A percentile compares a stretch with the other conserved stretches of the same genome.
phyloP scores from a whole-genome alignment of 805 yeast genomes.

The Saturnispora quitensis region DNA sequence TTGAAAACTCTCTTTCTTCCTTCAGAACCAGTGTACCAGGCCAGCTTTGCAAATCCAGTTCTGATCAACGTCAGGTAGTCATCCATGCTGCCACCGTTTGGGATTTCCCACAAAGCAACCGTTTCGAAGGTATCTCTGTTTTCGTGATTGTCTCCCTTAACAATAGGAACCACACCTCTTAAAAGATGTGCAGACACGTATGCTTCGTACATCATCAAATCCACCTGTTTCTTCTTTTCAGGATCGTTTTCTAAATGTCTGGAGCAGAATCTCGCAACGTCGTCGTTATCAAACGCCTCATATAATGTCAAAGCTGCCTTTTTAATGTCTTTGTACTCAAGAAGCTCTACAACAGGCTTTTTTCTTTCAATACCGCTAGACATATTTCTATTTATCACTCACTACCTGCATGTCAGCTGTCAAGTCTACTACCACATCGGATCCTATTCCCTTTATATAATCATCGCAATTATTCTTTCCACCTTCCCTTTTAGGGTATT shows the following conservation, averaged over 20 bases:
- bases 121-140: constrained; percentile 35
- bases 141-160: constrained; percentile 35
- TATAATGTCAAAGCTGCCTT: constrained; percentile 30
- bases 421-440: background rate
- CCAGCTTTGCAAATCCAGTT: constrained; percentile 44
- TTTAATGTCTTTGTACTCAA: constrained; percentile 22
- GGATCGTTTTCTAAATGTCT: constrained; percentile 29
- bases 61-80: constrained; percentile 39
- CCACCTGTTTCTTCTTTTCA: constrained; percentile 25
- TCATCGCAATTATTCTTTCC: background rate
- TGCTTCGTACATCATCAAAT: constrained; percentile 38
- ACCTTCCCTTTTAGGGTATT: constrained; percentile 3
- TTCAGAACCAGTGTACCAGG: constrained; percentile 38
- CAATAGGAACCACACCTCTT: constrained; percentile 41
- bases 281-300: constrained; percentile 28
- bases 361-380: background rate
- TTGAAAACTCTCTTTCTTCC: constrained; percentile 42
- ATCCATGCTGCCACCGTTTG: constrained; percentile 36
- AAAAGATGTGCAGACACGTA: constrained; percentile 42
- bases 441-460: background rate
- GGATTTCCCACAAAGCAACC: constrained; percentile 46
- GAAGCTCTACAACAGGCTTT: constrained; percentile 21
- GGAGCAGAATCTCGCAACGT: constrained; percentile 26
- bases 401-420: background rate
- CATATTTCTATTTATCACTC: background rate